A percentile compares a stretch with the other conserved stretches of the same genome.
Evolutionary conservation across 208 protist genomes (phyloP).

Genomic region (Blastocrithidia nonstop): DNA sequence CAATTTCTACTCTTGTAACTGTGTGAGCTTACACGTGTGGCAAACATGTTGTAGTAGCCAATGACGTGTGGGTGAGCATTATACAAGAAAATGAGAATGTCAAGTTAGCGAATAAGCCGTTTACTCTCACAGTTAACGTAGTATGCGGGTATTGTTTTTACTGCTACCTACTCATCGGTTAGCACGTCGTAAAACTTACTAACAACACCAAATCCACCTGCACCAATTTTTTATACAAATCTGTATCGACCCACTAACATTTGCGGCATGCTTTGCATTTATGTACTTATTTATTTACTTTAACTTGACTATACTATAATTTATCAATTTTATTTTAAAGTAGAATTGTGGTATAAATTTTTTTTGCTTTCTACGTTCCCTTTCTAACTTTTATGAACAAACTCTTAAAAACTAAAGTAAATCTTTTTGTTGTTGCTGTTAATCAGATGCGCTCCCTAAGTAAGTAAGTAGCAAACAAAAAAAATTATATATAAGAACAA

Average conservation of each 20-base stretch:
- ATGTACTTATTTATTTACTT: not conserved
- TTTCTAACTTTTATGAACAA: no score
- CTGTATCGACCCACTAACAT: slow-evolving; percentile 64
- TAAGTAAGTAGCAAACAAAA: no score
- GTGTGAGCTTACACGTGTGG: slow-evolving; percentile 31
- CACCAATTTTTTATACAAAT: slow-evolving; percentile 43
- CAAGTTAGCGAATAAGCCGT: slow-evolving; percentile 91
- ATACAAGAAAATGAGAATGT: slow-evolving; percentile 91
- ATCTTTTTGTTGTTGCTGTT: no score
- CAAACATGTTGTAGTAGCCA: slow-evolving; percentile 90
- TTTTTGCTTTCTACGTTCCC: no score
- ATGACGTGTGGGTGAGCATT: slow-evolving; percentile 88
- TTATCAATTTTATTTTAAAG: not conserved
- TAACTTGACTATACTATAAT: not conserved
- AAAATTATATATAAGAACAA: no score
- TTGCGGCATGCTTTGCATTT: slow-evolving; percentile 6
- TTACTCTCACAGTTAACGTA: slow-evolving; percentile 85
- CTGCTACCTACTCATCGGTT: slow-evolving; percentile 57
- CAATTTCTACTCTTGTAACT: slow-evolving; percentile 6
- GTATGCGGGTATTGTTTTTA: slow-evolving; percentile 80
- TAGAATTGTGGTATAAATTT: no score
- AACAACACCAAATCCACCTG: slow-evolving; percentile 95
- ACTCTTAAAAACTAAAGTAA: no score
- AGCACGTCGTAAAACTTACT: slow-evolving; percentile 86
- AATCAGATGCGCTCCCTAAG: no score